Evolutionary conservation across 176 grass and related monocot species (phyloP).

Genomic region (Eremochloa ophiuroides): DNA sequence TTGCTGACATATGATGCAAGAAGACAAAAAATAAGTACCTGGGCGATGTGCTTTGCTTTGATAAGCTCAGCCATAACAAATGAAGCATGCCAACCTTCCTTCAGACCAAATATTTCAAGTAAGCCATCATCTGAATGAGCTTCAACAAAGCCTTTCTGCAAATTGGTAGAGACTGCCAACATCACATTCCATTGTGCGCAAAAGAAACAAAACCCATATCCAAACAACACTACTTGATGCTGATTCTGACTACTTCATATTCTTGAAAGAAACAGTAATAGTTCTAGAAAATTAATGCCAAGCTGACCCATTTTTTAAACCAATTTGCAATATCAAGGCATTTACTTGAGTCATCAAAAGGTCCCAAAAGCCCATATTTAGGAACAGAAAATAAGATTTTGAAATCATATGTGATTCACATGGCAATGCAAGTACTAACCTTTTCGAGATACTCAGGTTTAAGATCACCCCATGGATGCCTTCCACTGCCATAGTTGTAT

Average conservation of each 20-base stretch:
- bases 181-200: background rate
- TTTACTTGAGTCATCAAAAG: background rate
- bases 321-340: background rate
- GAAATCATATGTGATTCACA: background rate
- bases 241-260: background rate
- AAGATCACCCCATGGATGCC: slow-evolving; percentile 94
- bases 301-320: background rate
- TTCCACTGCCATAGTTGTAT: slow-evolving; percentile 81
- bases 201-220: background rate
- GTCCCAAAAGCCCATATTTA: background rate
- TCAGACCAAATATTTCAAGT: slow-evolving; percentile 97
- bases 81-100: slow-evolving; percentile 99
- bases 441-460: slow-evolving; percentile 89
- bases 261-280: background rate
- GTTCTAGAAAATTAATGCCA: background rate
- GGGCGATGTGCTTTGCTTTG: slow-evolving; percentile 91
- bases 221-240: background rate
- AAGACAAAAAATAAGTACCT: slow-evolving; percentile 41
- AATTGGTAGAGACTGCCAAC: slow-evolving; percentile 12
- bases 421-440: slow-evolving; percentile 34
- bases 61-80: slow-evolving; percentile 94
- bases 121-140: slow-evolving; percentile 89
- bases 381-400: background rate
- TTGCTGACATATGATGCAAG: background rate
- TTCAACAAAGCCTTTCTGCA: slow-evolving; percentile 78